These are phyloP conservation scores for Phalaenopsis aphrodite DNA, from an alignment of 106 monocot genomes.

Conservation along the genomic window DNA sequence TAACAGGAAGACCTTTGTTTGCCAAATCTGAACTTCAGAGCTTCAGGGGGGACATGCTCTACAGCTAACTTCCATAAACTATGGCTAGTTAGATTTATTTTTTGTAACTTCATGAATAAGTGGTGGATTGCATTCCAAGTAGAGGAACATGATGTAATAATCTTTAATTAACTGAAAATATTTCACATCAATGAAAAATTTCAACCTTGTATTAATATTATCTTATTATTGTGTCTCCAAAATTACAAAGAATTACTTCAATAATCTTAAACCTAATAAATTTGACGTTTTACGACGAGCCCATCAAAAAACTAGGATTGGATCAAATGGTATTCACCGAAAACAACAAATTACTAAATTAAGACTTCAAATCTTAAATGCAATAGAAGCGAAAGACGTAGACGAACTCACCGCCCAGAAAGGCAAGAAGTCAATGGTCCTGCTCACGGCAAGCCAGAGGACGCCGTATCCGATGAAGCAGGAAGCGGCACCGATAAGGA, in stretches of 20 bases:
- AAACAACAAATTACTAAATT: not conserved
- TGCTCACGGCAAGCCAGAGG: conserved; percentile 47
- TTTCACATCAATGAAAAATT: not conserved
- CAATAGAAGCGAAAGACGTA: not conserved
- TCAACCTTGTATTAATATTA: not conserved
- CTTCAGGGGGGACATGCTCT: not conserved
- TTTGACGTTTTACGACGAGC: not conserved
- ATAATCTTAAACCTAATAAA: not conserved
- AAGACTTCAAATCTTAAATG: not conserved
- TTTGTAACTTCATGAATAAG: not conserved
- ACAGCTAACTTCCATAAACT: not conserved
- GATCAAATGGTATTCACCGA: not conserved
- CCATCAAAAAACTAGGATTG: not conserved
- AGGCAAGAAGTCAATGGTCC: conserved; percentile 32
- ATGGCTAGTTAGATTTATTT: not conserved
- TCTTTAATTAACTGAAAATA: not conserved
- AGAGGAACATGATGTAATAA: not conserved
- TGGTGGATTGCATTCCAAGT: not conserved
- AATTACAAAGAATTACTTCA: not conserved
- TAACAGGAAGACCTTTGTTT: not conserved
- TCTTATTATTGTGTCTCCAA: not conserved
- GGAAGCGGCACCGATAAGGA: conserved; percentile 37
- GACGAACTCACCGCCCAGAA: conserved; percentile 47
- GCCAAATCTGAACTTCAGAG: not conserved
- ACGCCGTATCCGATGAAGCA: conserved; percentile 65